Evolutionary conservation across 169 alveolate species (phyloP), one percentile per base, ranked within the genome.

Genomic region (Plasmodium gaboni): DNA sequence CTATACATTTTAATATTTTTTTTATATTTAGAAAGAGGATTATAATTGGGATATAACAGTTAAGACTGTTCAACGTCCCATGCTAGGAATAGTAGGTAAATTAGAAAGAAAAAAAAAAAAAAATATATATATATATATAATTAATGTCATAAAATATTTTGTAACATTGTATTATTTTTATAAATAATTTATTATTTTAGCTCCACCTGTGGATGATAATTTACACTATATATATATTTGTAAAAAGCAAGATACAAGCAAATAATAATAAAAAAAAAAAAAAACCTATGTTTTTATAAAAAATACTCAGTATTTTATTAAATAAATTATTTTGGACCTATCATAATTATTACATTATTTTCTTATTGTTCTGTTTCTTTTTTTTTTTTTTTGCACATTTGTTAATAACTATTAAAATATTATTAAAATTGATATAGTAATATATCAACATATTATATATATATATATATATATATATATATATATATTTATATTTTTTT

Each of bases 181-280:
- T 46, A 57, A 22, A 59, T 59, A 44, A 44, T 61, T 57, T 60
- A 22, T 74, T 38, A 7, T 59, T 59, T 9, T 28, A 80, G 90
- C 90, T 46, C 83, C 90, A 8, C 90, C 90, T 28, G 71, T 80
- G 50, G 90, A 80, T 80, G 90, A 80, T 59, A 67, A 61, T 64
- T 55, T 80, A 60, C 90, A 80, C 80, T 80, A 80, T 44, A 59
- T 80, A 53, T 80, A 80, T 10, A 80, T 80, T 80, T 80, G 90
- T 71, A 80, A 48, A 60, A 80, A 80, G 61, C 73, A 71, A 38
- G 55, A 60, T 71, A 51, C 46, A 65, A 22, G 7, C 24, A 65
- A 78, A 26, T 17, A 80, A 80, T 38, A 38, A 5, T 5, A 38
- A 5, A 38, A 38, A 38, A 5, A 32, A 32, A 38, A 38, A 38